These are phyloP conservation scores for Penicillium rolfsii DNA, from an alignment of 2,329 filamentous ascomycete species.

Conservation along the genomic window DNA sequence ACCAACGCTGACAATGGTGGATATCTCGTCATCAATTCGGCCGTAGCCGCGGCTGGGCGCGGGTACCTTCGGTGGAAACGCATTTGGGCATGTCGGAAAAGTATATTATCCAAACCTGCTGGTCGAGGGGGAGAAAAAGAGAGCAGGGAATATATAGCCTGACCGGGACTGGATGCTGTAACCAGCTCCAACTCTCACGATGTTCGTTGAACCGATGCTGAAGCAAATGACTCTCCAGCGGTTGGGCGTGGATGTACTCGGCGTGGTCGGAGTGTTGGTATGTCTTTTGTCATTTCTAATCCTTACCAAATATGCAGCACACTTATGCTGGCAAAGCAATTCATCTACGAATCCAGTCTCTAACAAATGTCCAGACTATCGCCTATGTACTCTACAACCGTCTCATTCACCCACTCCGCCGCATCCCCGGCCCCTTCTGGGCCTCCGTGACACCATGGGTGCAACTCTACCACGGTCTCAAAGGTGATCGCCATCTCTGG, in stretches of 20 bases:
- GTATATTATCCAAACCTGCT: conserved; percentile 24
- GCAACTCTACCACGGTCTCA: conserved; percentile 73
- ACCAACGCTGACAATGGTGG: conserved; percentile 1
- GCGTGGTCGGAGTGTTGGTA: conserved; percentile 28
- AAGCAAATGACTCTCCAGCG: conserved; percentile 24
- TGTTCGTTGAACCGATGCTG: conserved; percentile 30
- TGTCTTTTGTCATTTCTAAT: background rate
- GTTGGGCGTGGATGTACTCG: conserved; percentile 20
- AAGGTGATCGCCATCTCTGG: conserved; percentile 73
- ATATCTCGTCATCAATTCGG: conserved; percentile 20
- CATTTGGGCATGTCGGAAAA: conserved; percentile 5
- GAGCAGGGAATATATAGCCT: background rate
- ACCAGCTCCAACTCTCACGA: conserved; percentile 16
- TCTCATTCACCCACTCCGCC: conserved; percentile 41
- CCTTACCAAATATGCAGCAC: background rate
- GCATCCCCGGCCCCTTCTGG: conserved; percentile 38
- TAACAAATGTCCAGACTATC: conserved; percentile 24
- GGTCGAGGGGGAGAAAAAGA: background rate
- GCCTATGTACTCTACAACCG: conserved; percentile 40
- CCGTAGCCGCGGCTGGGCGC: conserved; percentile 24
- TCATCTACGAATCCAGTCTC: background rate
- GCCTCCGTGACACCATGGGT: conserved; percentile 50
- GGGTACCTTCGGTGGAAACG: conserved; percentile 27
- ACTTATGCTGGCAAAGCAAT: no score
- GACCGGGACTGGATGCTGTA: conserved; percentile 1